Base-by-base conservation (phyloP, 257 asterid genomes). In the Solanum pennellii region DNA sequence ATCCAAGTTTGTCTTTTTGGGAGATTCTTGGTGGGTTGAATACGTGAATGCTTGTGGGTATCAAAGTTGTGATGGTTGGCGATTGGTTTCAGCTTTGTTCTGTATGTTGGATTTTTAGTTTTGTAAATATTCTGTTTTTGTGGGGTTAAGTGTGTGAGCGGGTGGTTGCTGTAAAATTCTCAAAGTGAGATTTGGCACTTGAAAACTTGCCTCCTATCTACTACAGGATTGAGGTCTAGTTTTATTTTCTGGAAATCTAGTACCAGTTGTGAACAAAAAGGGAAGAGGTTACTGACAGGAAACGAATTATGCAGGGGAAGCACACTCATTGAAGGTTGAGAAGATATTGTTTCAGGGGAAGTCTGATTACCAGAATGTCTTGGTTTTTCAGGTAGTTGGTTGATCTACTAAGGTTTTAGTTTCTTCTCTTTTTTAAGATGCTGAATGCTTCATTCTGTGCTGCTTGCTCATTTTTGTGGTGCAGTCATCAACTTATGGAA, bases 271-370 rank as follows among this genome's bases (percentile, higher is more conserved):
- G 85, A 47, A 11, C 37, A 29, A 49, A 80, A 80, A 47, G 39
- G 42, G 27, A 27, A 79, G 25, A 80, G 29, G 66, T 65, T 20
- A 45, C 60, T 73, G 83, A 83, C 75, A 47, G 35, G 60, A 29
- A 49, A 87, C 87, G 77, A 91, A 65, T 88, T 86, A 33, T 91
- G 93, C 96, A 97, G 99, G 99, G 82, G 99, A 97, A 90, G 99
- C 99, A 29, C 99, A 97, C 91, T 97, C 99, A 0, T 88, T 97
- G 89, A 97, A 97, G 94, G 98, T 97, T 35, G 98, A 97, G 82
- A 94, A 95, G 92, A 86, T 94, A 87, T 88, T 97, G 85, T 95
- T 93, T 86, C 93, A 92, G 91, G 98, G 98, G 29, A 97, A 94
- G 75, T 97, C 99, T 87, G 98, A 97, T 87, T 97, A 93, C 90